A percentile compares a stretch with the other conserved stretches of the same genome.
These are phyloP conservation scores for Vigna mungo DNA, from an alignment of 306 rosid species.

Conservation along the genomic window DNA sequence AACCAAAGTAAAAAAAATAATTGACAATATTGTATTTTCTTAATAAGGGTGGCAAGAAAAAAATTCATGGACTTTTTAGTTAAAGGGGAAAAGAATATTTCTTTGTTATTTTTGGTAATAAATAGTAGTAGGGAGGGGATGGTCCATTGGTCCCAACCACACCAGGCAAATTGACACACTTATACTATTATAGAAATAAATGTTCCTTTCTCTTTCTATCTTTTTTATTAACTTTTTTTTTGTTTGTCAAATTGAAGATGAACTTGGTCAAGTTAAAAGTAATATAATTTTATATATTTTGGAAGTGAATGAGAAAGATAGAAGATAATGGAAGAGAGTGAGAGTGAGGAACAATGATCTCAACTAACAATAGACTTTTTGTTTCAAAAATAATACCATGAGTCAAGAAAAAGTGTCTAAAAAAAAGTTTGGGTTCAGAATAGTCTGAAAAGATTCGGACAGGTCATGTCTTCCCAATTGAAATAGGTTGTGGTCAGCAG, in stretches of 20 bases:
- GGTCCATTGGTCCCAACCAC: background rate
- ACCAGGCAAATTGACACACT: background rate
- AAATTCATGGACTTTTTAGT: background rate
- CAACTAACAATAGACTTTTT: constrained; percentile 36
- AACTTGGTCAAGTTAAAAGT: constrained; percentile 1
- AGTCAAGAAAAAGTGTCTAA: constrained; percentile 26
- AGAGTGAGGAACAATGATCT: constrained; percentile 13
- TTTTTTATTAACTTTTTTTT: background rate
- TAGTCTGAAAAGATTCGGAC: constrained; percentile 34
- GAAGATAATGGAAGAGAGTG: background rate
- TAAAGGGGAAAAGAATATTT: background rate
- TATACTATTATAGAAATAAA: background rate
- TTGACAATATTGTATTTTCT: background rate
- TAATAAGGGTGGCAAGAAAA: background rate
- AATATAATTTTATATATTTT: background rate
- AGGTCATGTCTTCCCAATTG: constrained; percentile 31
- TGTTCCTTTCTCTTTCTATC: background rate
- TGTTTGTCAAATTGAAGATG: background rate
- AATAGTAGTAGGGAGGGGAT: background rate
- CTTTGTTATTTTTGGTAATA: background rate
- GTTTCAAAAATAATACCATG: constrained; percentile 44
- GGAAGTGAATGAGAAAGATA: background rate
- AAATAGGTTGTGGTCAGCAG: constrained; percentile 33
- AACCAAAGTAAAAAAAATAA: background rate
- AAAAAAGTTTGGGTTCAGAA: constrained; percentile 42